A percentile compares a stretch with the other conserved stretches of the same genome.
Evolutionary conservation across 306 rosid genomes (phyloP).

Genomic region (Prunus mongolica): DNA sequence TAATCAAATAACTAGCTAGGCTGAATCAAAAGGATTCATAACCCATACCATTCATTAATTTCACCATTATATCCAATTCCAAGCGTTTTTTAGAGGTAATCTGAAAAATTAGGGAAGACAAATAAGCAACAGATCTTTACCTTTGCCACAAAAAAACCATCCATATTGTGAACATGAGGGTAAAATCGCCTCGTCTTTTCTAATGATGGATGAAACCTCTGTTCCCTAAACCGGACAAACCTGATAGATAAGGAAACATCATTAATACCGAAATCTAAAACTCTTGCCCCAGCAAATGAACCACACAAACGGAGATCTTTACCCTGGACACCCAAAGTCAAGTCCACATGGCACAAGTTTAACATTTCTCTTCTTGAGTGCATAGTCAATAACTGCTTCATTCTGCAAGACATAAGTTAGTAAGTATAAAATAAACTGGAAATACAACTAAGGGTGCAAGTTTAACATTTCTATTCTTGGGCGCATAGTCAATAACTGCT

Average conservation of each 20-base stretch:
- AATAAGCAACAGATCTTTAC: conserved; percentile 28
- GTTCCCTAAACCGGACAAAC: conserved; percentile 75
- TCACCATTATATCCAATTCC: neutral
- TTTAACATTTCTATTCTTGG: conserved; percentile 76
- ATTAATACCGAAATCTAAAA: conserved; percentile 8
- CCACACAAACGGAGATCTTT: conserved; percentile 16
- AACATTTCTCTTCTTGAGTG: conserved; percentile 80
- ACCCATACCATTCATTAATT: neutral
- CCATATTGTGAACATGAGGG: conserved; percentile 97
- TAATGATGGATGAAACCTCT: conserved; percentile 83
- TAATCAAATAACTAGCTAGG: neutral
- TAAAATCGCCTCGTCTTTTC: conserved; percentile 95
- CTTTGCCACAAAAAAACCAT: conserved; percentile 98
- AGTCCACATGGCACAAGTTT: conserved; percentile 94
- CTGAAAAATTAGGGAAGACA: neutral
- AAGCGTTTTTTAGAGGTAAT: no score
- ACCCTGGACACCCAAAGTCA: conserved; percentile 96
- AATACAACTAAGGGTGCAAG: conserved; percentile 41
- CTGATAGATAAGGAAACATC: conserved; percentile 37
- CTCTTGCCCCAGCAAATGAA: neutral
- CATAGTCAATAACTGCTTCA: conserved; percentile 91
- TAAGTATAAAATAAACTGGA: neutral
- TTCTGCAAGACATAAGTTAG: conserved; percentile 44
- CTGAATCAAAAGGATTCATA: neutral
- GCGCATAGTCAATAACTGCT: conserved; percentile 83